These are phyloP conservation scores for Penicillium samsonianum DNA, from an alignment of 495 filamentous ascomycete species.

Conservation along the genomic window DNA sequence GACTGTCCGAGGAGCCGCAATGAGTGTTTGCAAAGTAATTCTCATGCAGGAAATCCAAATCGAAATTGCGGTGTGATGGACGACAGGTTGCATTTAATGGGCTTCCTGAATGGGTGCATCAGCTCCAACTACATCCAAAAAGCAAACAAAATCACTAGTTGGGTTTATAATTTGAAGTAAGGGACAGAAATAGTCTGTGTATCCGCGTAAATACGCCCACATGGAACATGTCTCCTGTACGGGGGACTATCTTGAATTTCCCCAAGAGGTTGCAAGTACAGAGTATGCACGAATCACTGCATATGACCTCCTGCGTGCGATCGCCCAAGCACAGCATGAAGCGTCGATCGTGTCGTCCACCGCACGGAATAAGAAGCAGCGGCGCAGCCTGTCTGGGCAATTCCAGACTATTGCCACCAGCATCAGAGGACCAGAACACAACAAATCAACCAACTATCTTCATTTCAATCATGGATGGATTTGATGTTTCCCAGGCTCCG, in stretches of 20 bases:
- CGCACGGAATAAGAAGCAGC: slow-evolving; percentile 4
- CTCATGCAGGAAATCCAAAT: neutral
- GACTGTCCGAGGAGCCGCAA: neutral
- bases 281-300: neutral
- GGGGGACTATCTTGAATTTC: neutral
- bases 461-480: slow-evolving; percentile 17
- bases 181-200: slow-evolving; percentile 1
- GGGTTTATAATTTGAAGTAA: neutral
- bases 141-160: neutral
- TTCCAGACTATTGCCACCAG: neutral
- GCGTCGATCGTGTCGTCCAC: neutral
- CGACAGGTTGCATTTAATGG: slow-evolving; percentile 1
- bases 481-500: slow-evolving; percentile 12
- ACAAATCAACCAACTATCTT: slow-evolving; percentile 3
- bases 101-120: neutral
- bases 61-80: slow-evolving; percentile 2
- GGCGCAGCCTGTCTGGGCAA: slow-evolving; percentile 1
- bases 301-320: neutral
- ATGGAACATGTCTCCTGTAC: slow-evolving; percentile 1
- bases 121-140: neutral
- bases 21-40: slow-evolving; percentile 2
- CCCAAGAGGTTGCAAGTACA: neutral
- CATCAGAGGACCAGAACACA: neutral
- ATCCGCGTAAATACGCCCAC: neutral
- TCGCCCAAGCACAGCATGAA: neutral